Evolutionary conservation across 1,284 basidiomycete species (phyloP), one percentile per base, ranked within the genome.

Genomic region (Hortiboletus rubellus): DNA sequence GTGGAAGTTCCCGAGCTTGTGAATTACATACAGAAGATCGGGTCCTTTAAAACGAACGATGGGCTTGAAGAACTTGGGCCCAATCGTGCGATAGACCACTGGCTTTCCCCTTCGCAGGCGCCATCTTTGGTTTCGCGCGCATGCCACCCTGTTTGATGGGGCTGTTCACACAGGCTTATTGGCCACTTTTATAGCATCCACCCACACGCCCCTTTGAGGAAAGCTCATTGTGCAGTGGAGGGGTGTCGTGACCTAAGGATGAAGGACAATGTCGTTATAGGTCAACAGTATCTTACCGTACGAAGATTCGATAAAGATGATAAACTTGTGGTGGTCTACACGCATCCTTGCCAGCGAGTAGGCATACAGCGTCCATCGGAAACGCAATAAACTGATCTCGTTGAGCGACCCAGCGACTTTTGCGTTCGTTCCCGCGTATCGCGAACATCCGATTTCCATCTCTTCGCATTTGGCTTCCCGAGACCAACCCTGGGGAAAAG

Each of bases 401-500:
- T 79, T 80, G 27, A 77, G 80, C 6, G 68, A 72, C 44, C 77
- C 84, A 2, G 83, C 81, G 24, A 80, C 82, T 71, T 89, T 90
- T 50, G 81, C 77, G 65, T 89, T 83, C 11, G 82, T 80, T 2
- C 77, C 80, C 3, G 78, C 77, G 67, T 90, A 89, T 54, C 79
- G 75, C 49, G 82, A 61, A 66, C 89, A 91, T 53, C 83, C 81
- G 17, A 74, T 73, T 66, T 92, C 91, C 2, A 88, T 76, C 8
- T 63, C 71, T 17, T 80, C 78, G 63, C 90, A 92, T 63, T 82
- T 85, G 47, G 72, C 75, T 72, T 82, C 78, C 88, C 88, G 89
- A 84, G 66, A 93, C 87, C 67, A 89, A 77, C 45, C 77, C 34
- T 85, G 67, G 36, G 86, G 78, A 74, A 94, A 95, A 57, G 90